These are phyloP conservation scores for Ormosia emarginata DNA, from an alignment of 306 rosid species.

Conservation along the genomic window DNA sequence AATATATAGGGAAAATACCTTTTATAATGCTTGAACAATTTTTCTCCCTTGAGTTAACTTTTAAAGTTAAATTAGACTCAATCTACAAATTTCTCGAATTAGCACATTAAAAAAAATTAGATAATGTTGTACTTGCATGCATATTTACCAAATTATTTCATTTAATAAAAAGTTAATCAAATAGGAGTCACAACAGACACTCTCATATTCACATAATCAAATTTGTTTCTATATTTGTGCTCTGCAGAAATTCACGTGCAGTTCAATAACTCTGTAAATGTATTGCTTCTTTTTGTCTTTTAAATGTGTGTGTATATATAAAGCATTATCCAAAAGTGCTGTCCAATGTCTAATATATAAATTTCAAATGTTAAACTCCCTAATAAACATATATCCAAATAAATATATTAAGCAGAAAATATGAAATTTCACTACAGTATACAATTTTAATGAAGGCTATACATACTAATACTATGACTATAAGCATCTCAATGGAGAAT, in stretches of 20 bases:
- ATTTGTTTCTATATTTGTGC: background rate
- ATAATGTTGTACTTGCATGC: too few relatives aligned
- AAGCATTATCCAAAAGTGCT: background rate
- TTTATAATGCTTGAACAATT: too few relatives aligned
- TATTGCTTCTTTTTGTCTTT: background rate
- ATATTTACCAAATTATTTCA: too few relatives aligned
- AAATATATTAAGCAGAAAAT: background rate
- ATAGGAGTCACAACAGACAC: too few relatives aligned
- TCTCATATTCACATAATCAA: background rate
- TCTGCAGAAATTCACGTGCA: background rate
- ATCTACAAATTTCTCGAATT: background rate
- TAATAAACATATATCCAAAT: background rate
- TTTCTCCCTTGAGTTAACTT: too few relatives aligned
- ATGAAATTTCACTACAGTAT: slow-evolving; percentile 16
- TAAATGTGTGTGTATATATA: background rate
- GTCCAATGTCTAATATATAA: background rate
- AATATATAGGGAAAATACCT: too few relatives aligned
- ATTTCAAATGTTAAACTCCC: background rate
- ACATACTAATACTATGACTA: slow-evolving; percentile 20
- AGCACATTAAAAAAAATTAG: background rate
- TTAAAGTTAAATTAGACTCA: too few relatives aligned
- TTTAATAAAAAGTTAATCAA: too few relatives aligned
- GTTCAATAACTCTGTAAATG: background rate
- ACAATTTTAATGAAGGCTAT: slow-evolving; percentile 16
- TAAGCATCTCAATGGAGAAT: slow-evolving; percentile 28